Base-by-base conservation (phyloP, 306 rosid genomes). In the Pachyrhizus erosus region DNA sequence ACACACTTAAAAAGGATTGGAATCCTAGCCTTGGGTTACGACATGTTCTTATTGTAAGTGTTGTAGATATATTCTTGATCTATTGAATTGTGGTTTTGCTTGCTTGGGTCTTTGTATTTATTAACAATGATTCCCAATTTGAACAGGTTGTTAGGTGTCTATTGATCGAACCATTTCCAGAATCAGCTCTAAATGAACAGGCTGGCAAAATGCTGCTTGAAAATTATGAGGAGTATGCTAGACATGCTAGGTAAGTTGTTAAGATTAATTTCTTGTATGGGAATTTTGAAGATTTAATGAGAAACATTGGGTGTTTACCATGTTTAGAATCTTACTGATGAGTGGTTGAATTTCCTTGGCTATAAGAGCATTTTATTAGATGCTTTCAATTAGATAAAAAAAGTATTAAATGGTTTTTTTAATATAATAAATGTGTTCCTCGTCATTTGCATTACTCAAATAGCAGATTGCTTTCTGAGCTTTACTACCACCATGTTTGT, bases 101-200 rank as follows among this genome's bases (percentile, higher is more conserved):
- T 48, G 31, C 40, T 65, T 55, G n/a, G n/a, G 13, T 79, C 85
- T 68, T n/a, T 17, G 1, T 51, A 2, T 49, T 61, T 71, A 18
- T 33, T 42, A 75, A 79, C 40, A 40, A 55, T 71, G 55, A 49
- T 78, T 45, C 13, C 64, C 39, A 45, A 49, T 21, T 73, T 78
- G 54, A 78, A 83, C 91, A 96, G 99, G 99, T 93, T 70, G 98
- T 96, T 80, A 92, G 99, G 86, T 96, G 99, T 88, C 80, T 96
- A 51, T 90, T 96, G 93, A 96, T 96, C n/a, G 99, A 96, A 83
- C 99, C 99, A 31, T 93, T 93, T 88, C 98, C 99, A 49, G 98
- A 93, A 86, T 96, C 99, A 66, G 97, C 99, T 24, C 87, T 96
- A 88, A 96, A 96, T 87, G 99, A 96, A 79, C 94, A 90, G 86